Evolutionary conservation across 306 rosid species (phyloP), one percentile per base, ranked within the genome.

Genomic region (Cicer bijugum): DNA sequence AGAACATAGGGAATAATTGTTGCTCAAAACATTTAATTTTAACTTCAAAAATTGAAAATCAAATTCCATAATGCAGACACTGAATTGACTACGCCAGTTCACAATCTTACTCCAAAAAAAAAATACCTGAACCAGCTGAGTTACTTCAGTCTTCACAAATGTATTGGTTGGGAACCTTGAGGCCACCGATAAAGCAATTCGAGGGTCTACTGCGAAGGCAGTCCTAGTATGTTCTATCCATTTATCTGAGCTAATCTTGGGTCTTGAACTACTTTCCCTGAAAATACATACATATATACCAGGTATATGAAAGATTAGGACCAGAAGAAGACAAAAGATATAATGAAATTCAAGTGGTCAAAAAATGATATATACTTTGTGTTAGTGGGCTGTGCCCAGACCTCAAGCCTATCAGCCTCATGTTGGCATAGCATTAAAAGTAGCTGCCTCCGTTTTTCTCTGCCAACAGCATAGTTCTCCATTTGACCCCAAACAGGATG

Each of bases 401-500:
- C 95, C 68, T 94, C 99, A 77, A 94, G 96, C 89, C 99, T 91
- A 80, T 94, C 99, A 38, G 89, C 97, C 79, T 94, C 99, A 70
- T 91, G 88, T 79, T 89, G 99, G 84, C 99, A 91, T 47, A 94
- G 87, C 96, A 94, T 86, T 75, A 89, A 75, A 55, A 94, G 96
- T 75, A 94, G 84, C 74, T 85, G 97, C 80, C 84, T 88, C 78
- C 97, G 81, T 69, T 94, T 94, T 78, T 94, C 97, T 83, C 95
- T 89, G 75, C 89, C 99, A 15, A 70, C 74, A 75, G 90, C 83
- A 78, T 89, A 94, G 86, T 87, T 91, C 72, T 89, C 97, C 85
- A 91, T 84, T 85, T 88, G 92, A 62, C 99, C 99, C 99, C 99
- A 94, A 55, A 94, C 95, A 71, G 99, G 99, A 78, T 94, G 99